Percentiles rank a stretch among this genome's conserved stretches.
Conservation (phyloP, 768 basidiomycete genomes). For the Grammothele lineata region DNA sequence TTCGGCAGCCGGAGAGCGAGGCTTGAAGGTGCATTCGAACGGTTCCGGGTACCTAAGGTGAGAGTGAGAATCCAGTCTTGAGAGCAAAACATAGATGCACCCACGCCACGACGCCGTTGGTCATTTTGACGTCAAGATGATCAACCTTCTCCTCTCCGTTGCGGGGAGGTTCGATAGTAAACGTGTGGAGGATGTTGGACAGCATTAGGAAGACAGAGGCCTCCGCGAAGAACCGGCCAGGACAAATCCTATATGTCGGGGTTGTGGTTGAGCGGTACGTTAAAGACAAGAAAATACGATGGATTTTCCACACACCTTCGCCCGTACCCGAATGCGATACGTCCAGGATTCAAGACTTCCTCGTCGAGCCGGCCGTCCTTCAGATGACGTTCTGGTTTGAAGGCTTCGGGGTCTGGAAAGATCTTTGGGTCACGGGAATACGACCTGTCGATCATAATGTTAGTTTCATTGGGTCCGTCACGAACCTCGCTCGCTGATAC, state of each 20-base stretch:
- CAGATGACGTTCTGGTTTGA: slow-evolving; percentile 15
- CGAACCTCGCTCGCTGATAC: slow-evolving; percentile 36
- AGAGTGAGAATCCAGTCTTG: not conserved
- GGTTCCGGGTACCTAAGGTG: slow-evolving; percentile 19
- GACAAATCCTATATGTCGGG: slow-evolving; percentile 17
- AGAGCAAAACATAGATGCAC: not conserved
- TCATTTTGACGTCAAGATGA: not conserved
- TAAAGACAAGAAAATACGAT: not conserved
- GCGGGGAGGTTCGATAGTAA: not conserved
- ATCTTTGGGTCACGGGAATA: slow-evolving; percentile 4
- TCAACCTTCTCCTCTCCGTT: slow-evolving; percentile 5
- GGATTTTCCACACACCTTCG: slow-evolving; percentile 9
- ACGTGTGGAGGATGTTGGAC: slow-evolving; percentile 10
- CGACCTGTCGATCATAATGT: slow-evolving; percentile 4
- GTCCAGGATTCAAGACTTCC: slow-evolving; percentile 10
- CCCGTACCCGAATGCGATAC: slow-evolving; percentile 13
- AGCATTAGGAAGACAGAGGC: slow-evolving; percentile 8
- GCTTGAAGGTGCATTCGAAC: slow-evolving; percentile 21
- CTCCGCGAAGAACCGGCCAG: slow-evolving; percentile 22
- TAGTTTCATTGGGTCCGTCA: too few relatives aligned
- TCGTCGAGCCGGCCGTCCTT: slow-evolving; percentile 10
- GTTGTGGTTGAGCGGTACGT: too few relatives aligned
- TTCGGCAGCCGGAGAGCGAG: slow-evolving; percentile 15
- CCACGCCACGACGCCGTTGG: slow-evolving; percentile 9
- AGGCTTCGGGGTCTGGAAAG: slow-evolving; percentile 14